Evolutionary conservation across 352 stramenopile species (phyloP), one percentile per base, ranked within the genome.

Genomic region (Globisporangium paroecandrum): DNA sequence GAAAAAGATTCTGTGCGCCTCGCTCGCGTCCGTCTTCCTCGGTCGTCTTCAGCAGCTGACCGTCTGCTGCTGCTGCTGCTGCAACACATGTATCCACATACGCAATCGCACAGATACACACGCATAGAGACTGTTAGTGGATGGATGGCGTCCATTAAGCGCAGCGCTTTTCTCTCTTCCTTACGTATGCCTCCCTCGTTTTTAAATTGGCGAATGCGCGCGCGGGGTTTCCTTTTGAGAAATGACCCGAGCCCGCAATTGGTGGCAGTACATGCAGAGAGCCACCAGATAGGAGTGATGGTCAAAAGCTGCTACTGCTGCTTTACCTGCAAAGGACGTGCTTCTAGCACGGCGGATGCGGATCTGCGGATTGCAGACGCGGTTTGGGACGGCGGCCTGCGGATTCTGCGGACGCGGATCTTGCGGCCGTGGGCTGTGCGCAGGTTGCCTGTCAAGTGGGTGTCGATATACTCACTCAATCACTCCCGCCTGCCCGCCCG

Each of bases 1-100:
- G 60, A 65, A 65, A 58, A 36, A 65, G 43, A 58, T 65, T 57
- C 59, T 53, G 13, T 12, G 27, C 32, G 41, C 29, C 29, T 32
- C 29, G 4, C 38, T 20, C 32, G 32, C 38, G 8, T 25, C 53
- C 12, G 32, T 22, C 36, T 46, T 46, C 38, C 38, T 46, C 38
- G 4, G 12, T 54, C 56, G 32, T 47, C 55, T 61, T 59, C 54
- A 59, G 53, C 25, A 13, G 34, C 15, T 24, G 27, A 41, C 41
- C 12, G 38, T 12, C 41, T 57, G 58, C 38, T 34, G 4, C 41
- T 57, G 58, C 38, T 34, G 4, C 3, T 32, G 15, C 24, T 20
- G 3, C 7, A 32, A 41, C 27, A n/a, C 43, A 38, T 5, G 6
- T 20, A 65, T 5, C 12, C 8, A 46, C 41, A 65, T 7, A 57